Evolutionary conservation across 1,284 basidiomycete species (phyloP).

Genomic region (Sanghuangporus weigelae): DNA sequence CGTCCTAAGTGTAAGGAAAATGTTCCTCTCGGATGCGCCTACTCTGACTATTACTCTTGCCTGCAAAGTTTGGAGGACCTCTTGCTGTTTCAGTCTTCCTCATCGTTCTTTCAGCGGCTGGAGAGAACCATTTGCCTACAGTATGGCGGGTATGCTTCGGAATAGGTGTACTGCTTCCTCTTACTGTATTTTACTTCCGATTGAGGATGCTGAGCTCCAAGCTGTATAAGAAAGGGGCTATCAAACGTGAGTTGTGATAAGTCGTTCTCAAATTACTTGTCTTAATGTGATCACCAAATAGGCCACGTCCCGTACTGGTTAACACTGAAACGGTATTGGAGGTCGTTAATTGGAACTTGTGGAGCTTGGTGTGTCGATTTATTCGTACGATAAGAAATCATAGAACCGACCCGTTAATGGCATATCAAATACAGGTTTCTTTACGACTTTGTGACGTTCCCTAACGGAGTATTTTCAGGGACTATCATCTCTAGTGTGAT

Average conservation of each 20-base stretch:
- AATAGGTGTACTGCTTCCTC: constrained; percentile 61
- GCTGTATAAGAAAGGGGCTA: constrained; percentile 61
- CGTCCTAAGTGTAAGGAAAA: constrained; percentile 42
- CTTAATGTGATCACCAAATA: constrained; percentile 22
- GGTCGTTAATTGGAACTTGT: constrained; percentile 59
- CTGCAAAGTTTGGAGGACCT: constrained; percentile 57
- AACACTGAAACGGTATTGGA: constrained; percentile 66
- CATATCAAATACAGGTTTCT: constrained; percentile 47
- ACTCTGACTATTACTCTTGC: constrained; percentile 21
- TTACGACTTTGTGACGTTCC: constrained; percentile 73
- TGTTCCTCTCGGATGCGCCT: constrained; percentile 8
- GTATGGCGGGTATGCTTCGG: constrained; percentile 78
- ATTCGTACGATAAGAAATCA: background rate
- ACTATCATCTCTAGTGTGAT: constrained; percentile 61
- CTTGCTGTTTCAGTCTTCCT: constrained; percentile 68
- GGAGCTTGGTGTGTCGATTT: constrained; percentile 52
- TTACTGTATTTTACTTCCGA: constrained; percentile 69
- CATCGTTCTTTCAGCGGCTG: constrained; percentile 65
- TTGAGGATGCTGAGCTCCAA: constrained; percentile 66
- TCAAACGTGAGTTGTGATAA: constrained; percentile 42
- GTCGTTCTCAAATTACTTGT: background rate
- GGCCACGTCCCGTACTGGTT: constrained; percentile 59
- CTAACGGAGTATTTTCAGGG: constrained; percentile 65
- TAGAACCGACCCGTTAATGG: background rate
- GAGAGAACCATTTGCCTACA: constrained; percentile 57